phyloP scores from a whole-genome alignment of 2,329 filamentous ascomycete species.

The Cladophialophora carrionii region DNA sequence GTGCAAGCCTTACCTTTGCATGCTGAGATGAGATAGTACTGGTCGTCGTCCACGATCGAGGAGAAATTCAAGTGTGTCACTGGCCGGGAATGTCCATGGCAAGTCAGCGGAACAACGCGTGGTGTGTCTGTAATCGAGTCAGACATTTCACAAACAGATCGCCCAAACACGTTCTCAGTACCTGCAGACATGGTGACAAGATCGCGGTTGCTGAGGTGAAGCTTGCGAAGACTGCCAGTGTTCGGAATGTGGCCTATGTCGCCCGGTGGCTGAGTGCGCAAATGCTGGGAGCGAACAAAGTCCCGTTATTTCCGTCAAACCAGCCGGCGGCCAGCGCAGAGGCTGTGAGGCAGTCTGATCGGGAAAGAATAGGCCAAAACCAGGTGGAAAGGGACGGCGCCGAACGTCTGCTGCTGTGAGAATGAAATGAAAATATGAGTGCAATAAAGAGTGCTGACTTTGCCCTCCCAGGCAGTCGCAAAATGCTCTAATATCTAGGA shows the following conservation, averaged over 20 bases:
- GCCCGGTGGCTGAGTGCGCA: background rate
- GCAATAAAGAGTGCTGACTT: background rate
- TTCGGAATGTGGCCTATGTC: background rate
- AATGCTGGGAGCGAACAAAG: background rate
- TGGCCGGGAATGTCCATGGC: conserved; percentile 89
- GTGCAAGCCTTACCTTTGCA: conserved; percentile 69
- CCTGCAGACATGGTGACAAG: conserved; percentile 9
- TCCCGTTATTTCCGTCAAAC: background rate
- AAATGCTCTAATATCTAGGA: conserved; percentile 4
- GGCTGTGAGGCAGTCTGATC: background rate
- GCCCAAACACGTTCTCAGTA: background rate
- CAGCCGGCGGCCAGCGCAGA: background rate
- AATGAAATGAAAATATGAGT: conserved; percentile 5
- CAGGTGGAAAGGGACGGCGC: background rate
- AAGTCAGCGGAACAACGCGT: conserved; percentile 82
- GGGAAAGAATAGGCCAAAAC: background rate
- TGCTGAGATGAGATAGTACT: conserved; percentile 90
- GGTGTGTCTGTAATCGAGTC: conserved; percentile 44
- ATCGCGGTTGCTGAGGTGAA: background rate
- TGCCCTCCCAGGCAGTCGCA: background rate
- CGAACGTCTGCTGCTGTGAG: background rate
- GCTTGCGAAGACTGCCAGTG: background rate
- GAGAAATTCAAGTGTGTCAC: conserved; percentile 93
- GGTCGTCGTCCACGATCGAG: conserved; percentile 75
- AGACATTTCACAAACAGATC: background rate